These are phyloP conservation scores for Xylariaceae sp. DNA, from an alignment of 2,329 filamentous ascomycete species.

Conservation along the genomic window DNA sequence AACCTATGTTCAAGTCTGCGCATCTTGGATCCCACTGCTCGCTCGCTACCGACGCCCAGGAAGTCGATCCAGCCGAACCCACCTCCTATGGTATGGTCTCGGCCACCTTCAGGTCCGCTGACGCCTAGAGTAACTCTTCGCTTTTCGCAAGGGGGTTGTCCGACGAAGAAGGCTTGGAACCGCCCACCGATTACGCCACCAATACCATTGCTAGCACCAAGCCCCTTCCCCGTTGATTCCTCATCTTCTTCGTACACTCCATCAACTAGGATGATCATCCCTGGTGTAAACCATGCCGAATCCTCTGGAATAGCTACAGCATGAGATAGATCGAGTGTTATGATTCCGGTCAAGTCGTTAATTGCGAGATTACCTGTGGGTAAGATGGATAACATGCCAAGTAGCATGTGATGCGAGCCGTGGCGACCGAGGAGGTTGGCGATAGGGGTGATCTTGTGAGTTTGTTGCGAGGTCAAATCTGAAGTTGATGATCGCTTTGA, in stretches of 20 bases:
- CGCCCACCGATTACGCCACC: constrained; percentile 88
- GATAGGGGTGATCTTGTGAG: constrained; percentile 86
- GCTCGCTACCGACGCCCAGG: constrained; percentile 82
- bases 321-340: constrained; percentile 74
- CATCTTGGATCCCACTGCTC: constrained; percentile 78
- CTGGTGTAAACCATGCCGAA: constrained; percentile 86
- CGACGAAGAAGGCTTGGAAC: constrained; percentile 86
- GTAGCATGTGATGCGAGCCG: constrained; percentile 76
- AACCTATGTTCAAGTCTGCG: constrained; percentile 68
- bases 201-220: constrained; percentile 74
- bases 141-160: constrained; percentile 85
- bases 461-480: constrained; percentile 50
- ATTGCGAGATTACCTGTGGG: constrained; percentile 79
- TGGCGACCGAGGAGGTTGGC: constrained; percentile 70
- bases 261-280: constrained; percentile 93
- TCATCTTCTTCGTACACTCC: constrained; percentile 96
- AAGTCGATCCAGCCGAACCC: constrained; percentile 98
- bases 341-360: constrained; percentile 82
- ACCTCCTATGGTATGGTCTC: constrained; percentile 61
- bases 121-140: constrained; percentile 73
- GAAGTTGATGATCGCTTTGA: constrained; percentile 55
- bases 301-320: constrained; percentile 78
- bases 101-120: constrained; percentile 51
- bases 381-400: constrained; percentile 75
- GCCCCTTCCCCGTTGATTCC: constrained; percentile 59